A percentile compares a stretch with the other conserved stretches of the same genome.
Evolutionary conservation across 805 yeast species (phyloP).

Genomic region (Pichia thaimueangensis): DNA sequence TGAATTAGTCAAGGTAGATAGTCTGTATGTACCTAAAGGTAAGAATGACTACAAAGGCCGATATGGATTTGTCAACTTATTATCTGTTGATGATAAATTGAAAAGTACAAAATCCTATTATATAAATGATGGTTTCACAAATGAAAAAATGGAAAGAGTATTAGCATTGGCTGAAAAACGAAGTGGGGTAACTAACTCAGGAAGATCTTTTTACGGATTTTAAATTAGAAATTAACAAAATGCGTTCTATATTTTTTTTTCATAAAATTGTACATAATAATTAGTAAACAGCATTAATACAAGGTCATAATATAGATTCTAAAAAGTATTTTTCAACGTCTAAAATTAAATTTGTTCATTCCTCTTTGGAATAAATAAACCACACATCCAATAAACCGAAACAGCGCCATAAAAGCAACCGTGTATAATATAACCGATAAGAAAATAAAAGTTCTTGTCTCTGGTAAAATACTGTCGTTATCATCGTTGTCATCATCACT

Average conservation of each 20-base stretch:
- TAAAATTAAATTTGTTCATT: constrained; percentile 10
- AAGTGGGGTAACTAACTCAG: constrained; percentile 57
- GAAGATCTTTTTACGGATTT: constrained; percentile 38
- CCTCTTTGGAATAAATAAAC: constrained; percentile 42
- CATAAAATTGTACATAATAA: no score
- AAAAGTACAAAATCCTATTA: constrained; percentile 39
- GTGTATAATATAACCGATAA: constrained; percentile 86
- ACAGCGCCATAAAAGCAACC: constrained; percentile 84
- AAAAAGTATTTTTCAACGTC: neutral
- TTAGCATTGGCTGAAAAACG: constrained; percentile 78
- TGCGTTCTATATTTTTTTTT: no score
- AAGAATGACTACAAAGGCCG: constrained; percentile 29
- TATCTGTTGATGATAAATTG: constrained; percentile 33
- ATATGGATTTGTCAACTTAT: constrained; percentile 46
- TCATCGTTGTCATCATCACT: constrained; percentile 23
- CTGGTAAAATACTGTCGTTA: constrained; percentile 28
- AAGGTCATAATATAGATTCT: neutral
- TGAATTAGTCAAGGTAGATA: constrained; percentile 47
- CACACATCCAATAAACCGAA: constrained; percentile 72
- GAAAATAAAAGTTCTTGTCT: constrained; percentile 52
- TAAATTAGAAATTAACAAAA: no score
- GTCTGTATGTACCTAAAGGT: constrained; percentile 33
- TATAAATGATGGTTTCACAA: constrained; percentile 71
- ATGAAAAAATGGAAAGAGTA: constrained; percentile 73
- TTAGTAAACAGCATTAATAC: no score